Evolutionary conservation across 2,329 filamentous ascomycete species (phyloP).

Genomic region (Thielaviopsis populi): DNA sequence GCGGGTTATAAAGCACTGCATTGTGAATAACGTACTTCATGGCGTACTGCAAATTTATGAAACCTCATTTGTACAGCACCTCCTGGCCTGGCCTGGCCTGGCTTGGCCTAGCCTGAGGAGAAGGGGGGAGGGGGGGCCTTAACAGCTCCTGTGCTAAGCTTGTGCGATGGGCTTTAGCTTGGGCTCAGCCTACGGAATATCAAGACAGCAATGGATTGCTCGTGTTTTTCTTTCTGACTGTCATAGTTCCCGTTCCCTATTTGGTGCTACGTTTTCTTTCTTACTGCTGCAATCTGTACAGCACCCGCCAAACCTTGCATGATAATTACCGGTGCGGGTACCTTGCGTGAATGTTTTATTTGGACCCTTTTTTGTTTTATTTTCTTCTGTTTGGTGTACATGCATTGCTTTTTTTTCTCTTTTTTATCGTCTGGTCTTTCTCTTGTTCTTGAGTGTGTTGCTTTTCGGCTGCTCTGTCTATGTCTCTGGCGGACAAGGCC

Average conservation of each 20-base stretch:
- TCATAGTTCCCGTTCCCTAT: neutral
- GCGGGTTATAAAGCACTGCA: too few relatives aligned
- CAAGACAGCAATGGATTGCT: too few relatives aligned
- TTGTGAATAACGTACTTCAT: too few relatives aligned
- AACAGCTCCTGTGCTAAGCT: neutral
- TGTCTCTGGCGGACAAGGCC: neutral
- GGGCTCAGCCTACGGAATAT: too few relatives aligned
- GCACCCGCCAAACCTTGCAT: conserved; percentile 1
- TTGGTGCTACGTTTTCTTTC: neutral
- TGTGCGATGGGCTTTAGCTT: neutral
- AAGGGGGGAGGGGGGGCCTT: neutral
- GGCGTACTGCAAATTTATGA: too few relatives aligned
- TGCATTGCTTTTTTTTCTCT: too few relatives aligned
- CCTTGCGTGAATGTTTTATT: conserved; percentile 4
- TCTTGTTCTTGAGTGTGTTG: too few relatives aligned
- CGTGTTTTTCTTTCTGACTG: neutral
- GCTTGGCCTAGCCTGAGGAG: too few relatives aligned
- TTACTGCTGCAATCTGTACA: neutral
- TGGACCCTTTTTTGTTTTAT: conserved; percentile 8
- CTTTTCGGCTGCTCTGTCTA: neutral
- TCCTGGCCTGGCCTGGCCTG: too few relatives aligned
- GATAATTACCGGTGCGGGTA: conserved; percentile 10
- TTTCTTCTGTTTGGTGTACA: conserved; percentile 15
- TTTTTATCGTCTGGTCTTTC: too few relatives aligned
- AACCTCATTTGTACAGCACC: too few relatives aligned